Conservation (phyloP, 2,329 filamentous ascomycete species). For the Sporothrix schenckii region DNA sequence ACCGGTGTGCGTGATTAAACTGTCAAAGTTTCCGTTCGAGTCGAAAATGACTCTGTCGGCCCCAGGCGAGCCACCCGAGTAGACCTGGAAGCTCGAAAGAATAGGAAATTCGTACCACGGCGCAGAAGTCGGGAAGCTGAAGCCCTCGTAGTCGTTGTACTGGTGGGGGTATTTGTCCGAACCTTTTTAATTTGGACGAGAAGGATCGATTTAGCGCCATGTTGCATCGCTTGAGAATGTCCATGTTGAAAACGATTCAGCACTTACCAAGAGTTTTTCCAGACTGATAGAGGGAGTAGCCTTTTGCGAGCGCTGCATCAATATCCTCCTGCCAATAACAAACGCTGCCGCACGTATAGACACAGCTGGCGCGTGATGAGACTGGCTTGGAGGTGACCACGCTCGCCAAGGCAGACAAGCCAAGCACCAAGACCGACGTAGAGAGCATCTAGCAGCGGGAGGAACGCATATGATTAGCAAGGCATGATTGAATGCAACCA, state of each 20-base stretch:
- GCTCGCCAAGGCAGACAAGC: conserved; percentile 36
- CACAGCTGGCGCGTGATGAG: conserved; percentile 39
- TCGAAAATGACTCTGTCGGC: conserved; percentile 67
- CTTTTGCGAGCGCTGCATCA: conserved; percentile 43
- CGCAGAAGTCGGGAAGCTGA: conserved; percentile 45
- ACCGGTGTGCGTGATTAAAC: conserved; percentile 67
- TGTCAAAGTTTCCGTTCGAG: conserved; percentile 55
- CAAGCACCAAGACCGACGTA: conserved; percentile 8
- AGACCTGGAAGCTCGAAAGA: conserved; percentile 43
- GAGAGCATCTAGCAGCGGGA: background rate
- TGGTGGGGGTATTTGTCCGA: conserved; percentile 48
- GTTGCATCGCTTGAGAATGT: background rate
- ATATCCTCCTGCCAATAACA: conserved; percentile 46
- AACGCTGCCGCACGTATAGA: conserved; percentile 44
- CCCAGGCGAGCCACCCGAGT: conserved; percentile 59
- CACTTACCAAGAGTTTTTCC: conserved; percentile 39
- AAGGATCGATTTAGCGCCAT: background rate
- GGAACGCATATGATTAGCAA: background rate
- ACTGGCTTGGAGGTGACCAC: conserved; percentile 37
- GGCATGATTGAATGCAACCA: background rate
- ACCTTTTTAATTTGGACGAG: conserved; percentile 11
- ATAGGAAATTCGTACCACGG: conserved; percentile 53
- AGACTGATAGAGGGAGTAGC: conserved; percentile 41
- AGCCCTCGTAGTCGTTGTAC: conserved; percentile 51
- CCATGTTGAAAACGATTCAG: background rate